A percentile compares a stretch with the other conserved stretches of the same genome.
Evolutionary conservation across 2,329 filamentous ascomycete species (phyloP).

Genomic region (Aspergillus calidoustus): DNA sequence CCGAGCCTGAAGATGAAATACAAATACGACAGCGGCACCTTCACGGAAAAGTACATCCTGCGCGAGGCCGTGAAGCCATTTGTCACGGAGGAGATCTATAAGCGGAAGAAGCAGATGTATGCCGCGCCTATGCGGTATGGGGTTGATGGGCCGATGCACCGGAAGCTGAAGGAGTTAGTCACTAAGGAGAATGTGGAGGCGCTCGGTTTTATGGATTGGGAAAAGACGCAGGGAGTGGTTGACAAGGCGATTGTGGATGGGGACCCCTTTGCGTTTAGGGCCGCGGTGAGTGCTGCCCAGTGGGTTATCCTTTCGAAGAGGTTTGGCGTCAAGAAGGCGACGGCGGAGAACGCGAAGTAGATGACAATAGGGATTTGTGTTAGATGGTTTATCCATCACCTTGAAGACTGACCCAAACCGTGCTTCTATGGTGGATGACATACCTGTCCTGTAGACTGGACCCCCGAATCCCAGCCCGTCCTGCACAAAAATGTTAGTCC

Average conservation of each 20-base stretch:
- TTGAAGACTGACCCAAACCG: too few species aligned
- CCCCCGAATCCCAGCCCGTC: neutral
- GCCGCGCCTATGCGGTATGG: conserved; percentile 52
- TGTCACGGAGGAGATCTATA: conserved; percentile 57
- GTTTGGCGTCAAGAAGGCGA: conserved; percentile 47
- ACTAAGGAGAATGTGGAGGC: conserved; percentile 42
- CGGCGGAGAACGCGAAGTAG: neutral
- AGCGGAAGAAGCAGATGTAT: conserved; percentile 55
- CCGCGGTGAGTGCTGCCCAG: conserved; percentile 43
- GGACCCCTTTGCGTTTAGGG: conserved; percentile 27
- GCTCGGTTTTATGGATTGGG: conserved; percentile 50
- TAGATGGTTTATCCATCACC: too few species aligned
- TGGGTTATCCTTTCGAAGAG: conserved; percentile 50
- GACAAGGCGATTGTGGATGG: conserved; percentile 33
- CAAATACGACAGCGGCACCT: conserved; percentile 19
- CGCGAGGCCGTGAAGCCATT: conserved; percentile 56
- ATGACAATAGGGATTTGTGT: too few species aligned
- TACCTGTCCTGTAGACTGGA: too few species aligned
- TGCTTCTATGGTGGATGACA: too few species aligned
- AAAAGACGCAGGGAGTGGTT: conserved; percentile 24
- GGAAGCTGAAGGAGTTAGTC: conserved; percentile 31
- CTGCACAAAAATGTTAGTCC: neutral
- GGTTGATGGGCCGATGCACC: conserved; percentile 50
- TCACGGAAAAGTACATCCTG: conserved; percentile 57
- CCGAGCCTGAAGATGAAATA: conserved; percentile 35